phyloP scores from a whole-genome alignment of 1,284 basidiomycete genomes.

The Entoloma clypeatum region DNA sequence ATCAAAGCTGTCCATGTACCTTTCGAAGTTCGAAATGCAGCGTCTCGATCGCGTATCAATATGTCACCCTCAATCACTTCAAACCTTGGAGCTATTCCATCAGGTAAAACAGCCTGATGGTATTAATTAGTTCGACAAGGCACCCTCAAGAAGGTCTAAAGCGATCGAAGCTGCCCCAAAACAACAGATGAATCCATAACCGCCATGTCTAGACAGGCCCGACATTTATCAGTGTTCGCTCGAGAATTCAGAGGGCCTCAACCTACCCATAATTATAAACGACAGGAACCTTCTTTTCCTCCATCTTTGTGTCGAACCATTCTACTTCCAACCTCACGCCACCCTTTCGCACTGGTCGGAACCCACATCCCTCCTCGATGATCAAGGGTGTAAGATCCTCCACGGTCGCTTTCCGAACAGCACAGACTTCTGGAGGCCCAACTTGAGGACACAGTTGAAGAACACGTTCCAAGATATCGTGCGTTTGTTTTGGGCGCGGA shows the following conservation, averaged over 20 bases:
- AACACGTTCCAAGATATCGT: constrained; percentile 54
- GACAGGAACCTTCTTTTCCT: constrained; percentile 26
- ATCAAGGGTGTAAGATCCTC: constrained; percentile 63
- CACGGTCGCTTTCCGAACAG: constrained; percentile 45
- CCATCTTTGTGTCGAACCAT: constrained; percentile 26
- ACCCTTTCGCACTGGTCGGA: constrained; percentile 71
- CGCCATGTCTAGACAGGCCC: constrained; percentile 41
- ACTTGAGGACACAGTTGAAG: constrained; percentile 65
- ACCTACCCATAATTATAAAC: constrained; percentile 58
- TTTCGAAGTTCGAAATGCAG: no score
- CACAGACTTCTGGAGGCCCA: constrained; percentile 53
- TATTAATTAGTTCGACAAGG: constrained; percentile 19
- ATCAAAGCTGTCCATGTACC: no score
- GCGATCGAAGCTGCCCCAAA: constrained; percentile 59
- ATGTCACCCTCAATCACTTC: no score
- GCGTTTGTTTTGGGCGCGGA: constrained; percentile 57
- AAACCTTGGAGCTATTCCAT: no score
- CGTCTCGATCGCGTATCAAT: no score
- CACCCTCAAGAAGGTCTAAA: constrained; percentile 41
- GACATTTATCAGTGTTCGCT: background rate
- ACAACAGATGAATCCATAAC: constrained; percentile 56
- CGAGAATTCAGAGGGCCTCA: constrained; percentile 22
- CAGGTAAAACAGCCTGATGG: no score
- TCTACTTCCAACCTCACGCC: constrained; percentile 47
- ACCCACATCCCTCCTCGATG: constrained; percentile 69